Conservation (phyloP, 1,284 basidiomycete genomes). For the Malassezia pachydermatis region DNA sequence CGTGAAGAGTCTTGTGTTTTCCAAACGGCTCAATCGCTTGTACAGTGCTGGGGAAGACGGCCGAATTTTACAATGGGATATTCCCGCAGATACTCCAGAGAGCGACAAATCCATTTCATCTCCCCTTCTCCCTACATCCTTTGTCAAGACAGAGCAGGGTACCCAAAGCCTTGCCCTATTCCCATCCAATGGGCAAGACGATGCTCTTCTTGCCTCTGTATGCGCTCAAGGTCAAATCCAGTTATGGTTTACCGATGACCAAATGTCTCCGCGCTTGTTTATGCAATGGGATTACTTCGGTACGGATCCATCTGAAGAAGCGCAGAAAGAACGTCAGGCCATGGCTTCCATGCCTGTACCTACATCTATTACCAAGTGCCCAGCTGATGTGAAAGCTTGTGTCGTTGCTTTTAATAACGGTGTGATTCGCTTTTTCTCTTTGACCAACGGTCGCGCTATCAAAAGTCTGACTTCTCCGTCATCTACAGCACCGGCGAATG, state of each 20-base stretch:
- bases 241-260: constrained; percentile 57
- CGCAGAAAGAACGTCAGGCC: constrained; percentile 49
- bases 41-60: constrained; percentile 89
- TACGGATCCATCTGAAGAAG: constrained; percentile 48
- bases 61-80: constrained; percentile 79
- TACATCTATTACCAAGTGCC: constrained; percentile 69
- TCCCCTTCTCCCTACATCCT: constrained; percentile 52
- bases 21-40: constrained; percentile 62
- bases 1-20: constrained; percentile 77
- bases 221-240: constrained; percentile 84
- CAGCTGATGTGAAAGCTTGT: constrained; percentile 49
- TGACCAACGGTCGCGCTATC: constrained; percentile 72
- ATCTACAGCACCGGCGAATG: constrained; percentile 61
- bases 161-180: constrained; percentile 77
- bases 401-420: constrained; percentile 79
- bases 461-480: constrained; percentile 53
- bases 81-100: constrained; percentile 52
- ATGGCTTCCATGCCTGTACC: constrained; percentile 53
- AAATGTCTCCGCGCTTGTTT: constrained; percentile 13
- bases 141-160: constrained; percentile 76
- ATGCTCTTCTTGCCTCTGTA: constrained; percentile 65
- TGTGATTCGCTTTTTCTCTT: constrained; percentile 77
- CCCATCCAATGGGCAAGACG: constrained; percentile 33
- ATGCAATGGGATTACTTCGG: constrained; percentile 65
- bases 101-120: constrained; percentile 65